Conservation (phyloP, 768 basidiomycete genomes). For the Boletus huronensis region DNA sequence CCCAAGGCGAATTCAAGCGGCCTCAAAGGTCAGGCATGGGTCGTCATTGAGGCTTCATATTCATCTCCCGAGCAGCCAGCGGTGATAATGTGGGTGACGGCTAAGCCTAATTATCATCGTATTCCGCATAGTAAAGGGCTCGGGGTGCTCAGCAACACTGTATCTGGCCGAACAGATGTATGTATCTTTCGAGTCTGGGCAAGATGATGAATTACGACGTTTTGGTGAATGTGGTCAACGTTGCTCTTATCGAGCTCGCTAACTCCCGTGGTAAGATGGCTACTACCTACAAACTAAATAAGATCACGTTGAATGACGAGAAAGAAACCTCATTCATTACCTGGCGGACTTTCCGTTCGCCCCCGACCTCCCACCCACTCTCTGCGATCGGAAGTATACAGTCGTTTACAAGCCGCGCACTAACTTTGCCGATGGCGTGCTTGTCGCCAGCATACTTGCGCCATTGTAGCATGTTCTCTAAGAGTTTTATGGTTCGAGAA, state of each 20-base stretch:
- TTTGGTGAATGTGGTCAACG: conserved; percentile 10
- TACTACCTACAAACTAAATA: conserved; percentile 19
- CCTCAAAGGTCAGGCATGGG: conserved; percentile 23
- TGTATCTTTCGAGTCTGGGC: neutral
- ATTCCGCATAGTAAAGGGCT: conserved; percentile 16
- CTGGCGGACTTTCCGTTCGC: conserved; percentile 58
- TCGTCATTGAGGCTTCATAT: conserved; percentile 59
- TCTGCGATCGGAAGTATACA: conserved; percentile 65
- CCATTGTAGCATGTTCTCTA: conserved; percentile 74
- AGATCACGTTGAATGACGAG: conserved; percentile 2
- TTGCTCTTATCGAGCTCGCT: conserved; percentile 18
- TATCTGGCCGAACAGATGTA: conserved; percentile 5
- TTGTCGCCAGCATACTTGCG: conserved; percentile 64
- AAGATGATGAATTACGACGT: conserved; percentile 10
- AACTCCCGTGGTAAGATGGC: conserved; percentile 26
- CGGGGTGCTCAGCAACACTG: conserved; percentile 13
- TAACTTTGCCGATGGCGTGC: conserved; percentile 53
- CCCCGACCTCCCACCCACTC: conserved; percentile 86
- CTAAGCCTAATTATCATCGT: conserved; percentile 37
- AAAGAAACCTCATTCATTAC: conserved; percentile 36
- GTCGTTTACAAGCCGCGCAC: conserved; percentile 52
- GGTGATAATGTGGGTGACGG: conserved; percentile 38
- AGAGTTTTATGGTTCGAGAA: conserved; percentile 61
- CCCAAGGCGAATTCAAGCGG: neutral
- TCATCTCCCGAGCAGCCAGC: conserved; percentile 37